Percentiles rank a stretch among this genome's conserved stretches.
phyloP scores from a whole-genome alignment of 805 yeast species.

The Candida schatavii region DNA sequence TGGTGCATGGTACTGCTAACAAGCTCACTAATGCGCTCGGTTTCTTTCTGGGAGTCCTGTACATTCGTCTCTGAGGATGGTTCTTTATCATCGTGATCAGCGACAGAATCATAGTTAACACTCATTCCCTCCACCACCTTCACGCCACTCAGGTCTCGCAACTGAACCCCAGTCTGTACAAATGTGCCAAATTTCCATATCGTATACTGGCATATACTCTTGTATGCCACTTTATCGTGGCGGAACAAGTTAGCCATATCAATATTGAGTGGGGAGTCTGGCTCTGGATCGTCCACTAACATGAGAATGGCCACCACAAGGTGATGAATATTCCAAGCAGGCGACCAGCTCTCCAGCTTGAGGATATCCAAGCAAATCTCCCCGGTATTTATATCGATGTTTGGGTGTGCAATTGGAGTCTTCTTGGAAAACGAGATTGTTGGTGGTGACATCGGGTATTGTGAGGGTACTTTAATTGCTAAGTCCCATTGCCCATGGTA shows the following conservation, averaged over 20 bases:
- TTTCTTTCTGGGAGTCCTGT: not conserved
- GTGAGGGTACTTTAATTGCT: slow-evolving; percentile 39
- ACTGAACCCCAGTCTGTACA: slow-evolving; percentile 3
- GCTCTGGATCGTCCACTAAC: slow-evolving; percentile 63
- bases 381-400: slow-evolving; percentile 46
- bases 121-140: slow-evolving; percentile 2
- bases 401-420: slow-evolving; percentile 42
- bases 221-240: slow-evolving; percentile 37
- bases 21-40: not conserved
- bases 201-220: slow-evolving; percentile 37
- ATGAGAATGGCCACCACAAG: slow-evolving; percentile 56
- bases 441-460: slow-evolving; percentile 65
- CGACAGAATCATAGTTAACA: not conserved
- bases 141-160: not conserved
- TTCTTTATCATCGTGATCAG: not conserved
- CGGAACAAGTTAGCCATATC: slow-evolving; percentile 64
- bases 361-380: slow-evolving; percentile 71
- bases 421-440: slow-evolving; percentile 40
- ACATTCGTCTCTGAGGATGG: not conserved
- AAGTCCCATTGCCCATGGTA: slow-evolving; percentile 52
- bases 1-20: not conserved
- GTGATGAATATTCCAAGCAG: slow-evolving; percentile 65
- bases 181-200: slow-evolving; percentile 40
- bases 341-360: slow-evolving; percentile 60
- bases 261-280: slow-evolving; percentile 67